A percentile compares a stretch with the other conserved stretches of the same genome.
Conservation (phyloP, 179 eudicot species). For the Vitellaria paradoxa region DNA sequence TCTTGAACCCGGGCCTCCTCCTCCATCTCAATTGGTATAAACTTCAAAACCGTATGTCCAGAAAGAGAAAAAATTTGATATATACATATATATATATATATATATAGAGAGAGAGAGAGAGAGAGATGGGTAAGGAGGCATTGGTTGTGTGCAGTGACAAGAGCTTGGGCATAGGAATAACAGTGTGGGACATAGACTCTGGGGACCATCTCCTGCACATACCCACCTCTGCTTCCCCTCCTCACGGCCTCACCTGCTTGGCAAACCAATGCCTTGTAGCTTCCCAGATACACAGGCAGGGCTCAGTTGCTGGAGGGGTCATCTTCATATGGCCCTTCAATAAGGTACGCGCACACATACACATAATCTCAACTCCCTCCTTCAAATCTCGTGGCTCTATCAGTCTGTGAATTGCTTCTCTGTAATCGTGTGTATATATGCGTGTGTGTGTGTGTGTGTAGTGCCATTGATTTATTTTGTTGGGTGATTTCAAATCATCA, state of each 20-base stretch:
- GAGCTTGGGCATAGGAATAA: constrained; percentile 20
- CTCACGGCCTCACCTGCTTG: constrained; percentile 20
- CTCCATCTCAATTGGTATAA: no score
- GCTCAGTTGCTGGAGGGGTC: constrained; percentile 22
- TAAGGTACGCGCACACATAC: constrained; percentile 6
- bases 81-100: background rate
- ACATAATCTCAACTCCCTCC: background rate
- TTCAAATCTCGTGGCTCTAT: background rate
- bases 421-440: no score
- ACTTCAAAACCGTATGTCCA: no score
- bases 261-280: constrained; percentile 21
- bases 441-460: background rate
- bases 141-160: constrained; percentile 27
- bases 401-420: background rate
- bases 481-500: background rate
- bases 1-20: no score
- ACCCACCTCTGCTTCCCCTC: constrained; percentile 20
- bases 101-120: background rate
- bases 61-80: no score
- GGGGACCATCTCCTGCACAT: constrained; percentile 23
- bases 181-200: constrained; percentile 21
- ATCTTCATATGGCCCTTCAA: constrained; percentile 26
- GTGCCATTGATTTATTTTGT: no score
- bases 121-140: constrained; percentile 13
- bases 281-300: constrained; percentile 24